Base-by-base conservation (phyloP, 164 flowering plant species). In the Saururus chinensis region DNA sequence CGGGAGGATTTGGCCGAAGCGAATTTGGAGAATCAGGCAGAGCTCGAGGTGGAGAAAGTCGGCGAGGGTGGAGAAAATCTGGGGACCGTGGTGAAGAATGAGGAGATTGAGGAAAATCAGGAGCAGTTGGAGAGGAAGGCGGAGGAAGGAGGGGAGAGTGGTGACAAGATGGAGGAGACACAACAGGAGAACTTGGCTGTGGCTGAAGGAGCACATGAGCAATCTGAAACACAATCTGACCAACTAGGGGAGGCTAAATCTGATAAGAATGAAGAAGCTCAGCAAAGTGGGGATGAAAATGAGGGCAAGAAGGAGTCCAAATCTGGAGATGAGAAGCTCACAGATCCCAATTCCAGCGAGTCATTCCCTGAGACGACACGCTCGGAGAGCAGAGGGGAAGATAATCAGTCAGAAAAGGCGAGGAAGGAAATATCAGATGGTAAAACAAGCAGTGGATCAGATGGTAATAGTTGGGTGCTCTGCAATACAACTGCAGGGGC, bases 401-500 rank as follows among this genome's bases (percentile, higher is more conserved):
- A 87, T 14, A 88, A 67, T 19, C 81, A 88, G 64, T 89, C 96
- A 4, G 71, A 76, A 69, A 80, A 4, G 11, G 45, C 21, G 40
- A 20, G 20, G 21, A 65, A 14, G 25, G 57, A 19, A 53, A 70
- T 71, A 20, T 40, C 69, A 1, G 54, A 64, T 16, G 68, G 49
- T n/a, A 22, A 20, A 20, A 23, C 30, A 4, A 72, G 63, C 11
- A 71, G 64, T 19, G 58, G 24, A 59, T 64, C 74, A 0, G 69
- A 75, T 48, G 88, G 76, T 11, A 77, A 87, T 71, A 76, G 75
- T 8, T 92, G 98, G 98, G 78, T 74, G 66, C 75, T 86, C 1
- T 92, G 97, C 59, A 92, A 89, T 41, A 86, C 66, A 1, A 81
- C 87, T 0, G 82, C 93, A 0, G 93, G 96, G 11, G 48, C 84